Evolutionary conservation across 1,284 basidiomycete species (phyloP).

Genomic region (Blastosporella zonata): DNA sequence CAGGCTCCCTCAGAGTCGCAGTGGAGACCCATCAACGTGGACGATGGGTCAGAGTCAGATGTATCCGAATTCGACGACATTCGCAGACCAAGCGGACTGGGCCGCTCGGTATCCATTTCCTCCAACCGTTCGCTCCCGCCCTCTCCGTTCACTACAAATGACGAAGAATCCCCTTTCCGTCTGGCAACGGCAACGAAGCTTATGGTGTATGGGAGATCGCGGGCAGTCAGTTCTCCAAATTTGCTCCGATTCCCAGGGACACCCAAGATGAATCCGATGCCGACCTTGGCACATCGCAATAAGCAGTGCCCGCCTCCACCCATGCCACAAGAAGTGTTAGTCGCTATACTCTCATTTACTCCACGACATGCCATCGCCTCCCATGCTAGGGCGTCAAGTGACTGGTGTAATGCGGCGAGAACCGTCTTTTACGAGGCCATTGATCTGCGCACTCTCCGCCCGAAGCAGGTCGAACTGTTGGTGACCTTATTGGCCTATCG

Average conservation of each 20-base stretch:
- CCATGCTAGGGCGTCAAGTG: constrained; percentile 20
- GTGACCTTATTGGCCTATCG: constrained; percentile 33
- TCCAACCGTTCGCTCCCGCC: constrained; percentile 35
- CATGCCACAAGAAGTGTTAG: constrained; percentile 24
- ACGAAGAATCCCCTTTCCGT: constrained; percentile 20
- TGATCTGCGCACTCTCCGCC: constrained; percentile 30
- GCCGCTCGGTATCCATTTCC: constrained; percentile 32
- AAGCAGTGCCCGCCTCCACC: constrained; percentile 7
- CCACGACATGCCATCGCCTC: constrained; percentile 19
- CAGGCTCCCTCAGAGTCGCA: neutral
- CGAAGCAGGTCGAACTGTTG: constrained; percentile 29
- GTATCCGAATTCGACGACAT: constrained; percentile 34
- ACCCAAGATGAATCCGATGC: neutral
- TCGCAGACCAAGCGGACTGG: constrained; percentile 40
- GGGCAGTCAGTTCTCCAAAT: constrained; percentile 27
- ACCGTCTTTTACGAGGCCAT: constrained; percentile 24
- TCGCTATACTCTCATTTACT: constrained; percentile 22
- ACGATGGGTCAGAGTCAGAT: constrained; percentile 24
- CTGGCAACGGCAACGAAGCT: constrained; percentile 8
- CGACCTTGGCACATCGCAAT: constrained; percentile 5
- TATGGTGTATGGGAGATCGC: constrained; percentile 22
- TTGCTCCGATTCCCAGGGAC: constrained; percentile 8
- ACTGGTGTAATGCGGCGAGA: constrained; percentile 21
- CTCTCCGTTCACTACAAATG: constrained; percentile 27
- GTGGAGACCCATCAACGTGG: constrained; percentile 13